Conservation (phyloP, 2,329 filamentous ascomycete genomes). For the Pezicula carpinea region DNA sequence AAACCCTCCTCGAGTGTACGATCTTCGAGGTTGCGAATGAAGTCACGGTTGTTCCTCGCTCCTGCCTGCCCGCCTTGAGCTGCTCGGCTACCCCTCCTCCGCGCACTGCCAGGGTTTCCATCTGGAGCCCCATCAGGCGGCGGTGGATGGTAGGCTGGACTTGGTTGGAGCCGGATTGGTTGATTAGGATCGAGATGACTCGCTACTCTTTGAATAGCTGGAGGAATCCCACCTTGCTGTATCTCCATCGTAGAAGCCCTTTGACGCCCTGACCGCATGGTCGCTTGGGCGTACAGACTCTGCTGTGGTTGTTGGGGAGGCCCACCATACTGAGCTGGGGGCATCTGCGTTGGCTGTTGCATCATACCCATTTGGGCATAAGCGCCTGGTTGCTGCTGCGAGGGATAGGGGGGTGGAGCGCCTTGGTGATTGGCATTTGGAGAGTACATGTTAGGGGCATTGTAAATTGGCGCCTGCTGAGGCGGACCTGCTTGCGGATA, state of each 20-base stretch:
- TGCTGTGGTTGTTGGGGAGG: slow-evolving; percentile 50
- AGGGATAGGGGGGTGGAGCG: slow-evolving; percentile 73
- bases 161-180: slow-evolving; percentile 90
- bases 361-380: slow-evolving; percentile 73
- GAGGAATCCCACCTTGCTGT: slow-evolving; percentile 86
- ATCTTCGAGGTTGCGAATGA: slow-evolving; percentile 92
- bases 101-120: slow-evolving; percentile 51
- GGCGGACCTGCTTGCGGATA: slow-evolving; percentile 37
- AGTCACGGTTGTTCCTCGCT: slow-evolving; percentile 66
- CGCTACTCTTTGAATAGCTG: slow-evolving; percentile 88
- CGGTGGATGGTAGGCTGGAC: slow-evolving; percentile 94
- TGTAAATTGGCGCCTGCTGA: slow-evolving; percentile 65
- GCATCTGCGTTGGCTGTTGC: slow-evolving; percentile 57
- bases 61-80: slow-evolving; percentile 52
- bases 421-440: slow-evolving; percentile 47
- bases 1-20: slow-evolving; percentile 91
- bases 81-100: slow-evolving; percentile 71
- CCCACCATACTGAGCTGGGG: slow-evolving; percentile 56
- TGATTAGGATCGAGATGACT: slow-evolving; percentile 93
- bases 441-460: slow-evolving; percentile 78
- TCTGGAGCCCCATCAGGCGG: slow-evolving; percentile 77
- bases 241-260: slow-evolving; percentile 96
- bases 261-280: slow-evolving; percentile 73
- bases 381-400: slow-evolving; percentile 25
- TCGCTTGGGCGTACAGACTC: slow-evolving; percentile 69